Evolutionary conservation across 2,329 filamentous ascomycete species (phyloP), one percentile per base, ranked within the genome.

Genomic region (Exophiala sideris): DNA sequence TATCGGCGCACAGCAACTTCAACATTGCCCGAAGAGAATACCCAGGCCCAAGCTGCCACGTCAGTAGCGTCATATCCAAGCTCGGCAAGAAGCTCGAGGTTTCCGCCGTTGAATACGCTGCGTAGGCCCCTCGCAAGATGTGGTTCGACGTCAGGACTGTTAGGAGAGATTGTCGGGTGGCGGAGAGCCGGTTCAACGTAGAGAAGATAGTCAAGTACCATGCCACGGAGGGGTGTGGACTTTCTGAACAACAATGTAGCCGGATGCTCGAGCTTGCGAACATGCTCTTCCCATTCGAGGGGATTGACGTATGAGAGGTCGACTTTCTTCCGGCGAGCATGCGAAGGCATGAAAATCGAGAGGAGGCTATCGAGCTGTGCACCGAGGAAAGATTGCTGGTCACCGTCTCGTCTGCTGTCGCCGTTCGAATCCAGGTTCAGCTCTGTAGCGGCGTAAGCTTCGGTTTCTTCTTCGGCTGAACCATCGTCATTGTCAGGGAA

Each of bases 1-100:
- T 77, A 61, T 24, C 74, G 69, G 36, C 66, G 58, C 21, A 67
- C 65, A n/a, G 74, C 70, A 38, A 66, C 62, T 35, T 71, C 67
- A 3, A 68, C 38, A 16, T 64, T 66, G 3, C 64, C 57, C 48
- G 72, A 69, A 20, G 67, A 71, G 47, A 78, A 62, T 18, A 78
- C 68, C 76, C 76, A 78, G 14, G 73, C 69, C 75, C 76, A 78
- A 14, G 66, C 61, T 52, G 72, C 66, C 21, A 78, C 69, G 64
- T 78, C 74, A 3, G 63, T 58, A 14, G 65, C 60, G 42, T 65
- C 66, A 58, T 71, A 74, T 6, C 69, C 65, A n/a, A 40, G 64
- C 16, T 56, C 38, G 6, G 48, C 59, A 7, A 77, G 58, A 40
- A 67, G 71, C 5, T 61, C 52, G 29, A 69, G 35, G 20, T 62